phyloP scores from a whole-genome alignment of 148 eudicot species.

The Rhododendron vialii region DNA sequence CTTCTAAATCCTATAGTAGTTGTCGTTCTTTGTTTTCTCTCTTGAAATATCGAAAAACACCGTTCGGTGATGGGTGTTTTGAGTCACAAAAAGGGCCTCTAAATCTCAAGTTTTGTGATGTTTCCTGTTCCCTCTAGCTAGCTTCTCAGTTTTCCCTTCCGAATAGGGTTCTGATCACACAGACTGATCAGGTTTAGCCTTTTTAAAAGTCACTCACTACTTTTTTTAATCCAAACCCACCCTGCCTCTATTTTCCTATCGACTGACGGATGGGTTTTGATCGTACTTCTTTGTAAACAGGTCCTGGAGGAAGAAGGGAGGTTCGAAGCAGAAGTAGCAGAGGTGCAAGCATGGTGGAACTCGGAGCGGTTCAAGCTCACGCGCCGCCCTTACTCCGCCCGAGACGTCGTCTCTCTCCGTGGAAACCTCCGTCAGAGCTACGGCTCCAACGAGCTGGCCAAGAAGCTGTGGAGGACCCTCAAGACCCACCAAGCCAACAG shows the following conservation, averaged over 20 bases:
- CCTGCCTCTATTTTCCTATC: too few species aligned
- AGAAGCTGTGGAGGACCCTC: constrained; percentile 72
- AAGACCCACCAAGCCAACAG: constrained; percentile 64
- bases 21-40: not conserved
- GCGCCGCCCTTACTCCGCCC: constrained; percentile 60
- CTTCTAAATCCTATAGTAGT: not conserved
- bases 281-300: constrained; percentile 18
- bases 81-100: too few species aligned
- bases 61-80: too few species aligned
- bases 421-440: constrained; percentile 56
- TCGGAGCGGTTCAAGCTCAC: constrained; percentile 63
- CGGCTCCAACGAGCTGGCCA: constrained; percentile 57
- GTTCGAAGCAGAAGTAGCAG: constrained; percentile 69
- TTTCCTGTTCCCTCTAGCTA: too few species aligned
- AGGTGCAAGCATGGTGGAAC: constrained; percentile 91
- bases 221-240: too few species aligned
- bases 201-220: too few species aligned
- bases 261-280: not conserved
- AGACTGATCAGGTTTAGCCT: too few species aligned
- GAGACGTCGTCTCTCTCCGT: constrained; percentile 65
- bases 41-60: not conserved
- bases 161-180: too few species aligned
- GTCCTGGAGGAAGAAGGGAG: constrained; percentile 70
- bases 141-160: too few species aligned
- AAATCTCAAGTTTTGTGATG: too few species aligned